Evolutionary conservation across 208 protist genomes (phyloP).

Genomic region (Wallacemonas rigidus): DNA sequence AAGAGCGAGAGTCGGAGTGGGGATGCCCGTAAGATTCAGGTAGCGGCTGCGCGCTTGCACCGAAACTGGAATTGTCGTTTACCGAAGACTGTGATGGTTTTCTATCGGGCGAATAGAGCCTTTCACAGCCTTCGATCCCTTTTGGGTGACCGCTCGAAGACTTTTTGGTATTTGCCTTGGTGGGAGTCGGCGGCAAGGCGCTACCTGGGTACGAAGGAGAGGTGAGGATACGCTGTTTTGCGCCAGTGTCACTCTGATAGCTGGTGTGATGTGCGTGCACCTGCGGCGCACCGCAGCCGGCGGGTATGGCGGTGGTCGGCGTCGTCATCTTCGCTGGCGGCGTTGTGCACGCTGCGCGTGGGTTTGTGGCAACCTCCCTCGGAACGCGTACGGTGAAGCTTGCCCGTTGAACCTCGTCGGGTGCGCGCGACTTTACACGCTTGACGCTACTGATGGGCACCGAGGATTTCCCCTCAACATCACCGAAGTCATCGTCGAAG

Average conservation of each 20-base stretch:
- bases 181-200: slow-evolving; percentile 11
- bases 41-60: background rate
- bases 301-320: background rate
- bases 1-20: background rate
- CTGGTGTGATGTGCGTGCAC: background rate
- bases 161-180: background rate
- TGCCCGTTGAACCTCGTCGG: background rate
- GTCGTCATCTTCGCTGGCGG: background rate
- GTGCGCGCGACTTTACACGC: background rate
- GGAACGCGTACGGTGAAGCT: background rate
- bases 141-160: slow-evolving; percentile 31
- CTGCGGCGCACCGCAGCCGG: slow-evolving; percentile 8
- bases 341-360: background rate
- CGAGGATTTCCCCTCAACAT: background rate
- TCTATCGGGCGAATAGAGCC: slow-evolving; percentile 42
- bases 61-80: background rate
- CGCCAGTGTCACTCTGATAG: too few relatives aligned
- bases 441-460: slow-evolving; percentile 17
- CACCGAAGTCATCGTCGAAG: slow-evolving; percentile 16
- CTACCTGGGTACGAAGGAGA: too few relatives aligned
- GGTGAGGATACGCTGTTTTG: too few relatives aligned
- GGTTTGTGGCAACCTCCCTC: background rate
- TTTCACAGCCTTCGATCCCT: slow-evolving; percentile 51
- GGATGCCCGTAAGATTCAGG: slow-evolving; percentile 10
- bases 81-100: slow-evolving; percentile 61